phyloP scores from a whole-genome alignment of 352 stramenopile genomes.

The Phytophthora palmivora region DNA sequence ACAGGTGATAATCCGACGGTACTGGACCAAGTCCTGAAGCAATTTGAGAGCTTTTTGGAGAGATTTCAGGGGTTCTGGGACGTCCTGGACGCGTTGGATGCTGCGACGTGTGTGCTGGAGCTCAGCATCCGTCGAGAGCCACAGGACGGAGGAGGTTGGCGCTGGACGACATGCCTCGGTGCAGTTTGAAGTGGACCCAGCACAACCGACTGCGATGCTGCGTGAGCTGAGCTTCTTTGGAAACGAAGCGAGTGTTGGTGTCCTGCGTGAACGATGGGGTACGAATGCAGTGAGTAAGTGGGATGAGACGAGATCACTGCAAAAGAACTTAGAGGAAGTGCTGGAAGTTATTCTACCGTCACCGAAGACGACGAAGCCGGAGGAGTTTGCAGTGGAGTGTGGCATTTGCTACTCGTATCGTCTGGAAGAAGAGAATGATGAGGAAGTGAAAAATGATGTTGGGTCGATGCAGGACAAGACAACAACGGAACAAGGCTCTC shows the following conservation, averaged over 20 bases:
- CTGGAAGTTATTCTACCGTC: slow-evolving; percentile 71
- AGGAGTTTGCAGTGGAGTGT: slow-evolving; percentile 87
- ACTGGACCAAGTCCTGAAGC: slow-evolving; percentile 42
- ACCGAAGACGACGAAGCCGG: slow-evolving; percentile 46
- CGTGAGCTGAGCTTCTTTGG: slow-evolving; percentile 83
- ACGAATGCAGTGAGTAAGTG: slow-evolving; percentile 58
- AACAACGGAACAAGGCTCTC: slow-evolving; percentile 11
- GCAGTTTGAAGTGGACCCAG: slow-evolving; percentile 72
- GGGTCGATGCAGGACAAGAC: not conserved
- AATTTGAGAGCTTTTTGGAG: slow-evolving; percentile 66
- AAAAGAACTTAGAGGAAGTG: slow-evolving; percentile 72
- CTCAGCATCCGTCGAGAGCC: no score
- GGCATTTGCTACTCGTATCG: slow-evolving; percentile 92
- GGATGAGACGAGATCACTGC: slow-evolving; percentile 56
- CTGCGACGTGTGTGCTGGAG: no score
- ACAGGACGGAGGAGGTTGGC: no score
- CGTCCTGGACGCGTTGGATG: slow-evolving; percentile 77
- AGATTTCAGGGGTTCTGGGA: slow-evolving; percentile 85
- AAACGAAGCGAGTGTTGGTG: slow-evolving; percentile 58
- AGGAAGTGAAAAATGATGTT: slow-evolving; percentile 8
- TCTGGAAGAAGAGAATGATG: slow-evolving; percentile 43
- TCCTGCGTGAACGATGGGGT: slow-evolving; percentile 67
- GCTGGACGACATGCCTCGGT: slow-evolving; percentile 74
- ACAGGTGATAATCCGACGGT: slow-evolving; percentile 12
- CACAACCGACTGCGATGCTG: slow-evolving; percentile 42